Conservation (phyloP, 371 early-diverging fungal species). For the Lichtheimia corymbifera region DNA sequence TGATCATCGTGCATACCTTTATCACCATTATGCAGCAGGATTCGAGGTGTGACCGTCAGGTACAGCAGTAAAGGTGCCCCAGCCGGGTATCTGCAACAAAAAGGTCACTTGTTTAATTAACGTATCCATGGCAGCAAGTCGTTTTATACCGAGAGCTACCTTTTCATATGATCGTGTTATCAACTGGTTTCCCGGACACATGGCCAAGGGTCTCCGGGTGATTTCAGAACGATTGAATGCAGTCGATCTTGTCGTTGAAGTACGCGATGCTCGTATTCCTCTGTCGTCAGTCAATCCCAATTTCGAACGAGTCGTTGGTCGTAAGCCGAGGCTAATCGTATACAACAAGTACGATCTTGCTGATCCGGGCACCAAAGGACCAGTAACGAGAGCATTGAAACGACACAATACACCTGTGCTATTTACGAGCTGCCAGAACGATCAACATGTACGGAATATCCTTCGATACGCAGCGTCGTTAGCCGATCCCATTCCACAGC, state of each 20-base stretch:
- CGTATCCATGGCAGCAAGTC: conserved; percentile 4
- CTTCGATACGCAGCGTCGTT: conserved; percentile 61
- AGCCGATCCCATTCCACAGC: conserved; percentile 45
- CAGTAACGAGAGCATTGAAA: conserved; percentile 52
- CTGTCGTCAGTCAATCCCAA: conserved; percentile 85
- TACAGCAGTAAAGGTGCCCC: too few relatives aligned
- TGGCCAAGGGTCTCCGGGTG: conserved; percentile 82
- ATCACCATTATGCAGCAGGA: too few relatives aligned
- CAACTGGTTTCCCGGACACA: conserved; percentile 96
- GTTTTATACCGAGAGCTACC: conserved; percentile 39
- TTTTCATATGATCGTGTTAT: conserved; percentile 73
- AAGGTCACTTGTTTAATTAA: too few relatives aligned
- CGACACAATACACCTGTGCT: conserved; percentile 55
- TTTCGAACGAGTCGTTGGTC: conserved; percentile 73
- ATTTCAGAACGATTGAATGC: conserved; percentile 71
- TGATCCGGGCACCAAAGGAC: conserved; percentile 48
- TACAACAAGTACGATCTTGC: conserved; percentile 95
- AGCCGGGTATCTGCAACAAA: too few relatives aligned
- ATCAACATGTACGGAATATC: conserved; percentile 64
- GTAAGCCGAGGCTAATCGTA: conserved; percentile 76
- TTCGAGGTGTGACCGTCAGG: too few relatives aligned
- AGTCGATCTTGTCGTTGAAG: conserved; percentile 90
- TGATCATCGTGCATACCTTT: too few relatives aligned
- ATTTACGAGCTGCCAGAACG: conserved; percentile 73
- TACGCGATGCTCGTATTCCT: conserved; percentile 93